phyloP scores from a whole-genome alignment of 78 protist genomes.

The Dictyostelium citrinum region DNA sequence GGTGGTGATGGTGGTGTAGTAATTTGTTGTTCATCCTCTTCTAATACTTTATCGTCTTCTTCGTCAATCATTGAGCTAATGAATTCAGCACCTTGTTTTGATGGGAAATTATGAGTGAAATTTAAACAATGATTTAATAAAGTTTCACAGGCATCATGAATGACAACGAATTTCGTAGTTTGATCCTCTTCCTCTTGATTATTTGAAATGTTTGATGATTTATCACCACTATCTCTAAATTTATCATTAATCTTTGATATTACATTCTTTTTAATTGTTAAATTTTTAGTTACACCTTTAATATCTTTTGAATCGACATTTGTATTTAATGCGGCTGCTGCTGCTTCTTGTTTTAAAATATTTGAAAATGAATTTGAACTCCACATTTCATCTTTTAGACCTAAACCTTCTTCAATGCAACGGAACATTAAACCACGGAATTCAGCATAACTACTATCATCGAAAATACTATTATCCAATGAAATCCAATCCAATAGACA shows the following conservation, averaged over 20 bases:
- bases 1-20: not conserved
- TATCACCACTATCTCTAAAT: not conserved
- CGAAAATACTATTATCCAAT: slow-evolving; percentile 29
- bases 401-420: slow-evolving; percentile 51
- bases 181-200: not conserved
- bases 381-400: slow-evolving; percentile 40
- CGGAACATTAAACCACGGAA: slow-evolving; percentile 12
- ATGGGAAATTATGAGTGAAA: slow-evolving; percentile 62
- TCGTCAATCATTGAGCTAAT: slow-evolving; percentile 54
- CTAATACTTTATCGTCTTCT: not conserved
- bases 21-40: not conserved
- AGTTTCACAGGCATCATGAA: slow-evolving; percentile 51
- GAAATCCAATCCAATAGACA: slow-evolving; percentile 66
- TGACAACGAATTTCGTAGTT: not conserved
- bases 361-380: not conserved
- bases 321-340: not conserved
- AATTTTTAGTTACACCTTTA: not conserved
- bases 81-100: slow-evolving; percentile 53
- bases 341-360: not conserved
- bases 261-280: slow-evolving; percentile 22
- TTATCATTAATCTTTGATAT: not conserved
- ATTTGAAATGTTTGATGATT: not conserved
- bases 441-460: slow-evolving; percentile 21
- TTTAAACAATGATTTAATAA: slow-evolving; percentile 40
- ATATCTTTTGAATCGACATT: slow-evolving; percentile 5